These are phyloP conservation scores for Debaryomyces tyrocola DNA, from an alignment of 805 yeast species.

Conservation along the genomic window DNA sequence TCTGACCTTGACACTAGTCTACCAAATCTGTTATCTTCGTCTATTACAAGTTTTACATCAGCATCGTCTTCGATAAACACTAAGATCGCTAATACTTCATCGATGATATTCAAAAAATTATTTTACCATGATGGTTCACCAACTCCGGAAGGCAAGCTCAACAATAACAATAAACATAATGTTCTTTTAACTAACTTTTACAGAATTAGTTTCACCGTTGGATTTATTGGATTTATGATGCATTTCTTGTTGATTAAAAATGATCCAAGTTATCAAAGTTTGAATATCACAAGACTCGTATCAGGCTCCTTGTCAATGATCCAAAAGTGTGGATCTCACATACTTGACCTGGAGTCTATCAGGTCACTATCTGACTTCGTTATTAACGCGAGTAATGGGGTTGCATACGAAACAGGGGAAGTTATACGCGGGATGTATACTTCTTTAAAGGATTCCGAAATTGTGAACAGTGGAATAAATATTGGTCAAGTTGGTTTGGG, in stretches of 20 bases:
- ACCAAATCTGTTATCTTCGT: constrained; percentile 33
- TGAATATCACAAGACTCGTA: constrained; percentile 7
- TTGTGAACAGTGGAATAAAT: constrained; percentile 16
- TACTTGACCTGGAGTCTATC: constrained; percentile 8
- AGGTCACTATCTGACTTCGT: constrained; percentile 7
- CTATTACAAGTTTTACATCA: constrained; percentile 28
- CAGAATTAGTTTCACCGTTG: constrained; percentile 37
- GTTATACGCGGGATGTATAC: constrained; percentile 11
- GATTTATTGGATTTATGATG: constrained; percentile 37
- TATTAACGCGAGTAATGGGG: constrained; percentile 7
- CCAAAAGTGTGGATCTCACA: constrained; percentile 2
- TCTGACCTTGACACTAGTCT: constrained; percentile 16
- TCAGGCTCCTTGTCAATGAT: constrained; percentile 4
- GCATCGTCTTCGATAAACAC: constrained; percentile 28
- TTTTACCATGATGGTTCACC: constrained; percentile 15
- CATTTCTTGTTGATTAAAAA: constrained; percentile 32
- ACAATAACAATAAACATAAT: constrained; percentile 7
- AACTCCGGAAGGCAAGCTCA: constrained; percentile 3
- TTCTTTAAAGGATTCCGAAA: constrained; percentile 16
- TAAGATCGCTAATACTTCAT: constrained; percentile 26
- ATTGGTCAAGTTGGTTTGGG: constrained; percentile 37
- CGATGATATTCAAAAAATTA: constrained; percentile 29
- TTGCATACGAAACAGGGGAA: constrained; percentile 9
- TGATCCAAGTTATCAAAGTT: constrained; percentile 12
- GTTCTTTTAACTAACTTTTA: constrained; percentile 17